phyloP scores from a whole-genome alignment of 306 rosid species.

The Vigna nakashimae region DNA sequence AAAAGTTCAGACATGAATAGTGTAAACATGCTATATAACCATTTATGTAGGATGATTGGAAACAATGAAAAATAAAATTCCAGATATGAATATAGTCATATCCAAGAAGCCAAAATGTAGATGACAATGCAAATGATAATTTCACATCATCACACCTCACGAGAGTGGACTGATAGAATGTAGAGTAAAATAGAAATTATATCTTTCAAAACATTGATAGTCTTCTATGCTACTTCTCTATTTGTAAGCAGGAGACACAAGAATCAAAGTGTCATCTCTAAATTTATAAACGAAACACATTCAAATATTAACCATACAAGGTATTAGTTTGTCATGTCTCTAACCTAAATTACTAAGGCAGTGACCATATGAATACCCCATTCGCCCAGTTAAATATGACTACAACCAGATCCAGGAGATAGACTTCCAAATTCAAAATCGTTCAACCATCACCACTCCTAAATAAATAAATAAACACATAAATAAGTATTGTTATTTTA shows the following conservation, averaged over 20 bases:
- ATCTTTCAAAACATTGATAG: no score
- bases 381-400: not conserved
- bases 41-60: not conserved
- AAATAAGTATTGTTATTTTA: not conserved
- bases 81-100: not conserved
- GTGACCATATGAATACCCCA: not conserved
- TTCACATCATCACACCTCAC: no score
- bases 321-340: not conserved
- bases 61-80: not conserved
- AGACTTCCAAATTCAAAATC: not conserved
- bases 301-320: not conserved
- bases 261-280: not conserved
- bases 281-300: not conserved
- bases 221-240: not conserved
- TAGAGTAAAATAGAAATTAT: not conserved
- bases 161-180: not conserved
- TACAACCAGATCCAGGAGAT: conserved; percentile 10
- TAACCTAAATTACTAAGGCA: not conserved
- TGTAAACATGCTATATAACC: not conserved
- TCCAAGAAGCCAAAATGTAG: not conserved
- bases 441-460: not conserved
- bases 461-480: not conserved
- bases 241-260: not conserved
- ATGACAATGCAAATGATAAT: not conserved
- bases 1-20: not conserved